A percentile compares a stretch with the other conserved stretches of the same genome.
phyloP scores from a whole-genome alignment of 345 rosid genomes.

The Euphorbia peplus region DNA sequence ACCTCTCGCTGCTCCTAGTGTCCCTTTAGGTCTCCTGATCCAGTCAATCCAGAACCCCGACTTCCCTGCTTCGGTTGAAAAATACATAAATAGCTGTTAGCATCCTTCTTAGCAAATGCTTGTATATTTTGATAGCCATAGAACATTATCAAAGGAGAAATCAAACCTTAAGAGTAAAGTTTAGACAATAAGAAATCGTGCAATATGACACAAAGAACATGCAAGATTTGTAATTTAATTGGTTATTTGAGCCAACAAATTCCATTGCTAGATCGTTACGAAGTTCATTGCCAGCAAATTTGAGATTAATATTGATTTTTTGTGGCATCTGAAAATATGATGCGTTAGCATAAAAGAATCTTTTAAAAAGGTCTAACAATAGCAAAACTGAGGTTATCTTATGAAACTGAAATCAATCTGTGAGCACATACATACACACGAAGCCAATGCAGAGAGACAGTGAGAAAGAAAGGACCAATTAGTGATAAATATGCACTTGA shows the following conservation, averaged over 20 bases:
- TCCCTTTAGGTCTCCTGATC: constrained; percentile 68
- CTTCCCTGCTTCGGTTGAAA: constrained; percentile 48
- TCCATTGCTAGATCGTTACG: too few species aligned
- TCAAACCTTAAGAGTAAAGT: too few species aligned
- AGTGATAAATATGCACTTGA: background rate
- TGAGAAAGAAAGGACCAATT: constrained; percentile 7
- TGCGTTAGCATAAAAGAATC: constrained; percentile 13
- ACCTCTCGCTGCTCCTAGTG: constrained; percentile 82
- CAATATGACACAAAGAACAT: too few species aligned
- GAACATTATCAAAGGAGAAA: too few species aligned
- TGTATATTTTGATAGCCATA: too few species aligned
- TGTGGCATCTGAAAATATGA: constrained; percentile 42
- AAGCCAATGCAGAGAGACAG: background rate
- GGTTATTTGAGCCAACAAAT: too few species aligned
- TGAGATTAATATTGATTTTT: constrained; percentile 56
- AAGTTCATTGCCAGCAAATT: constrained; percentile 51
- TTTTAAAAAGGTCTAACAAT: background rate
- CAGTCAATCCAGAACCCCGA: constrained; percentile 76
- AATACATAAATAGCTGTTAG: too few species aligned
- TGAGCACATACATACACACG: background rate
- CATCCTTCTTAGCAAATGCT: too few species aligned
- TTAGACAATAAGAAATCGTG: too few species aligned
- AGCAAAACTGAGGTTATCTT: background rate
- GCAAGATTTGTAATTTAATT: background rate
- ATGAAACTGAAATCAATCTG: background rate